Evolutionary conservation across 2,329 filamentous ascomycete genomes (phyloP).

Genomic region (Camillea tinctor): DNA sequence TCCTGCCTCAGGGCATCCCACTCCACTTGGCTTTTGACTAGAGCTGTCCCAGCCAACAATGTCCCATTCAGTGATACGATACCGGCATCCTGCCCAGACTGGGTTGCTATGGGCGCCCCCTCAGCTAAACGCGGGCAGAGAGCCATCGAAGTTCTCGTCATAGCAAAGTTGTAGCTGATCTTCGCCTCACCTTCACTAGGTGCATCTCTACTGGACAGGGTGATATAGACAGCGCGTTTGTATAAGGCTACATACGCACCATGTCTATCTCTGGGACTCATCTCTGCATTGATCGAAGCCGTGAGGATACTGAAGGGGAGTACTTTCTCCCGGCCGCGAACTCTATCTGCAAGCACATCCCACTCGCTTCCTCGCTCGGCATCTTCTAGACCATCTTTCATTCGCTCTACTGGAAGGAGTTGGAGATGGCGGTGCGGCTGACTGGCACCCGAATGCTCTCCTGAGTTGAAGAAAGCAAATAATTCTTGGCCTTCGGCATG

Average conservation of each 20-base stretch:
- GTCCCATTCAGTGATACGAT: conserved; percentile 58
- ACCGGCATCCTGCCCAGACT: conserved; percentile 36
- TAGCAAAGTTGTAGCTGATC: conserved; percentile 65
- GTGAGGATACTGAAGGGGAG: conserved; percentile 48
- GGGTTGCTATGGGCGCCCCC: conserved; percentile 36
- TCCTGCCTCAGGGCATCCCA: conserved; percentile 53
- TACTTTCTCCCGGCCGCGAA: conserved; percentile 23
- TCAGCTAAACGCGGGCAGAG: conserved; percentile 55
- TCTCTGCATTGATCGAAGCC: conserved; percentile 35
- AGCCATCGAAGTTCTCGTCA: conserved; percentile 54
- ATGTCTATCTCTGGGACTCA: conserved; percentile 38
- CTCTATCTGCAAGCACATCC: conserved; percentile 46
- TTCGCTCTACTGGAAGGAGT: conserved; percentile 63
- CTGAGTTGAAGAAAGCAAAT: conserved; percentile 71
- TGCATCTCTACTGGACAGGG: conserved; percentile 15
- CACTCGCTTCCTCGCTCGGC: conserved; percentile 37
- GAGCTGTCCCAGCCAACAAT: conserved; percentile 60
- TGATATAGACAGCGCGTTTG: conserved; percentile 36
- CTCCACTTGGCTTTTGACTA: conserved; percentile 59
- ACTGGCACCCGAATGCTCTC: conserved; percentile 65
- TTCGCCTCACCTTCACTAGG: conserved; percentile 40
- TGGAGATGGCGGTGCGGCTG: conserved; percentile 73
- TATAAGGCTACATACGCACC: conserved; percentile 49
- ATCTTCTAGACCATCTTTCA: conserved; percentile 52
- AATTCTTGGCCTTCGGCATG: conserved; percentile 38